These are phyloP conservation scores for Dianthus caryophyllus DNA, from an alignment of 148 eudicot species.

Conservation along the genomic window DNA sequence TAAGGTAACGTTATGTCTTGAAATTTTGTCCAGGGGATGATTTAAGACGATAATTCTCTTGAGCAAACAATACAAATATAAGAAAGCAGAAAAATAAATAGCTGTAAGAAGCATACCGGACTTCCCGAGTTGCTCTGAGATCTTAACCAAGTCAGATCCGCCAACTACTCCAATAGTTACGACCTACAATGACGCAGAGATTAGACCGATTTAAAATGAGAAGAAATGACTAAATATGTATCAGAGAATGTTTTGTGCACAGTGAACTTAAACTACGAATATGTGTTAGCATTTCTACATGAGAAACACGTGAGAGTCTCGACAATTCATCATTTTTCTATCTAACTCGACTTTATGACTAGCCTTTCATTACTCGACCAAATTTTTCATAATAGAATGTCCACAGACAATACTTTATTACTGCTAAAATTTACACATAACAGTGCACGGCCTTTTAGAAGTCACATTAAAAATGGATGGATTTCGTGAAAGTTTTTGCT, in stretches of 20 bases:
- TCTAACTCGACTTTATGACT: neutral
- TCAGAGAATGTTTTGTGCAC: neutral
- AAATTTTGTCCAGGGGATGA: neutral
- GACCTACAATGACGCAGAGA: slow-evolving; percentile 45
- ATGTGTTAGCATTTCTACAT: too few relatives aligned
- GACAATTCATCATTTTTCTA: neutral
- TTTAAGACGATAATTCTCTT: neutral
- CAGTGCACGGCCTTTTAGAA: neutral
- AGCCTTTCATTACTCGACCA: neutral
- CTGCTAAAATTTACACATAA: too few relatives aligned
- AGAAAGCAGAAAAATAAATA: neutral
- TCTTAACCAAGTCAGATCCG: slow-evolving; percentile 92
- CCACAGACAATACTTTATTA: neutral
- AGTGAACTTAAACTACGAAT: neutral
- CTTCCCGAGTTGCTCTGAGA: slow-evolving; percentile 94
- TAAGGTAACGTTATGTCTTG: neutral
- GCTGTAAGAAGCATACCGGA: slow-evolving; percentile 44
- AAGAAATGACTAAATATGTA: neutral
- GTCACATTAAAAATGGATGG: neutral
- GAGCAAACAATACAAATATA: neutral
- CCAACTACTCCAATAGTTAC: slow-evolving; percentile 92
- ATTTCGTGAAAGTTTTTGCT: neutral
- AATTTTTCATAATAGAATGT: neutral
- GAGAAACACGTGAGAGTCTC: too few relatives aligned
- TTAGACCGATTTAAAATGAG: neutral